phyloP scores from a whole-genome alignment of 805 yeast species.

The Metschnikowia anglica region DNA sequence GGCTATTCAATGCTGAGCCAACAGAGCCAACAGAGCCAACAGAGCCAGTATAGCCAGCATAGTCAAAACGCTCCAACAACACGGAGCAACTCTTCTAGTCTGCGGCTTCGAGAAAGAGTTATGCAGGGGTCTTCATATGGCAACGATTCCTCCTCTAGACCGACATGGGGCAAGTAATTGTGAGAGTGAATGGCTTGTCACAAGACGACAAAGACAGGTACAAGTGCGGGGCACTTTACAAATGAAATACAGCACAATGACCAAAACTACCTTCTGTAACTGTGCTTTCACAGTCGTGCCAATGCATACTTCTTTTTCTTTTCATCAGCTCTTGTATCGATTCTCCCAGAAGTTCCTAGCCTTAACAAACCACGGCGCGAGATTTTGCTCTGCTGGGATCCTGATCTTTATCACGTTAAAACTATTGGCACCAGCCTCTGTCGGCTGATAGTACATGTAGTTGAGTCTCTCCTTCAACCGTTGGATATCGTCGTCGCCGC shows the following conservation, averaged over 20 bases:
- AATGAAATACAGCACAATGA: no score
- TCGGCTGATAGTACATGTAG: conserved; percentile 43
- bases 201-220: no score
- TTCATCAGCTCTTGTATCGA: neutral
- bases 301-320: neutral
- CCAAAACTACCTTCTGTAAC: neutral
- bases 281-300: neutral
- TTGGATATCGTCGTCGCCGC: conserved; percentile 15
- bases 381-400: conserved; percentile 58
- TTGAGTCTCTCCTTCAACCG: conserved; percentile 25
- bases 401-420: conserved; percentile 43
- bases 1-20: conserved; percentile 25
- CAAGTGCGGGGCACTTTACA: conserved; percentile 1
- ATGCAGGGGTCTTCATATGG: conserved; percentile 11
- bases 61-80: conserved; percentile 28
- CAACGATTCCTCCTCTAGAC: conserved; percentile 14
- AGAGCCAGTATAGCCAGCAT: conserved; percentile 4
- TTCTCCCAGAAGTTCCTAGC: conserved; percentile 70
- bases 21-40: conserved; percentile 11
- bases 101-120: conserved; percentile 20
- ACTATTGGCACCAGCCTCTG: conserved; percentile 34
- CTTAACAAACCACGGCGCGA: conserved; percentile 75
- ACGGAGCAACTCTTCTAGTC: conserved; percentile 24
- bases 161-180: conserved; percentile 31
- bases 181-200: no score